A percentile compares a stretch with the other conserved stretches of the same genome.
Evolutionary conservation across 2,329 filamentous ascomycete genomes (phyloP).

Genomic region (Apiospora malaysiana): DNA sequence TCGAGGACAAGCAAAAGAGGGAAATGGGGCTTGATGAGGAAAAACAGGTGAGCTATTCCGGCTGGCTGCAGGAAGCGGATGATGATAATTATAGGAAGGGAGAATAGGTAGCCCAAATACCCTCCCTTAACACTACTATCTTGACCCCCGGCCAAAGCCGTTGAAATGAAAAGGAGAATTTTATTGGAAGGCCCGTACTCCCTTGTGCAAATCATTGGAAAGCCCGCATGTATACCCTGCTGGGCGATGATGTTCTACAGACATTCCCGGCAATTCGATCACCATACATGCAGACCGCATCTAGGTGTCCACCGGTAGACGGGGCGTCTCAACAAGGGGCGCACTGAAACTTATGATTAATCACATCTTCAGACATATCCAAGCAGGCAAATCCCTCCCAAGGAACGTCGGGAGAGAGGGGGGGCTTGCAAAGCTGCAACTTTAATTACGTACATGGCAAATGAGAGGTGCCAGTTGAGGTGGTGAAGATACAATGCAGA

Average conservation of each 20-base stretch:
- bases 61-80: slow-evolving; percentile 10
- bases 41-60: slow-evolving; percentile 7
- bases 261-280: slow-evolving; percentile 8
- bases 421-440: neutral
- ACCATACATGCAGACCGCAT: slow-evolving; percentile 4
- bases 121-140: neutral
- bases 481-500: neutral
- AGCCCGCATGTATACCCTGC: slow-evolving; percentile 15
- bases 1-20: neutral
- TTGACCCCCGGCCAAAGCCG: neutral
- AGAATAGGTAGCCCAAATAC: neutral
- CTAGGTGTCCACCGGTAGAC: slow-evolving; percentile 1
- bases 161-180: slow-evolving; percentile 11
- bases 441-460: neutral
- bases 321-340: slow-evolving; percentile 2
- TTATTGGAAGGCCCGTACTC: neutral
- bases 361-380: neutral
- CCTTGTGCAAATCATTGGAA: slow-evolving; percentile 16
- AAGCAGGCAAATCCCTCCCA: slow-evolving; percentile 5
- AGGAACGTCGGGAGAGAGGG: neutral
- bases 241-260: neutral
- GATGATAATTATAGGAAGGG: neutral
- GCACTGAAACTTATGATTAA: slow-evolving; percentile 15
- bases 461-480: neutral
- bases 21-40: neutral